Base-by-base conservation (phyloP, 2,329 filamentous ascomycete species). In the Sclerotinia spermophila region DNA sequence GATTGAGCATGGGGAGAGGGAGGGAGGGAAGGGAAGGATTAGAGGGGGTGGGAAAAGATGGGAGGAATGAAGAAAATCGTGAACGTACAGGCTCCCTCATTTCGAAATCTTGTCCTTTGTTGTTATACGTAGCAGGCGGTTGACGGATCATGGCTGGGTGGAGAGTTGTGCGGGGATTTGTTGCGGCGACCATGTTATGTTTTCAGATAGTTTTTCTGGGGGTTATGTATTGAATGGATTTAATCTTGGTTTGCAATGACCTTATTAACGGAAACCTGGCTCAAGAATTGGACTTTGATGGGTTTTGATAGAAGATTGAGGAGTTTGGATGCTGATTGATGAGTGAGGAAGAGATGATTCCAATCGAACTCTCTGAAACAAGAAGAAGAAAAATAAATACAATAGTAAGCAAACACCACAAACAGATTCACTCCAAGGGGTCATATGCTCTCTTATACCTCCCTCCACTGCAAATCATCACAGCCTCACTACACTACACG, bases 61-160 rank as follows among this genome's bases (percentile, higher is more conserved):
- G 21, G 8, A n/a, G 30, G 19, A 33, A 67, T 38, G 10, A 17
- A 44, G 11, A 35, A 38, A 15, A 8, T 21, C 24, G 42, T 55
- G 17, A 21, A 56, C 67, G 27, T 27, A 69, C 67, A 1, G 67
- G 67, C 30, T 69, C 45, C 0, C 38, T 24, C 67, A 64, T 69
- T 17, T 51, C 61, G 21, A 65, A 64, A 24, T n/a, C 45, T 3
- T 27, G 61, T 0, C 17, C 59, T 11, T 44, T 42, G 38, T n/a
- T 40, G 10, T 15, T 30, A 17, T 68, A 60, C 5, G 67, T 27
- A 38, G 67, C 59, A 6, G 67, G 45, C 8, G 67, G 67, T 65
- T 69, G 67, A 21, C 67, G 67, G 58, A 69, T 69, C 19, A 69
- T 60, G 19, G 67, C 45, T 35, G 67, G 67, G 58, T 69, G 67